Conservation (phyloP, 345 rosid species). For the Murraya paniculata region DNA sequence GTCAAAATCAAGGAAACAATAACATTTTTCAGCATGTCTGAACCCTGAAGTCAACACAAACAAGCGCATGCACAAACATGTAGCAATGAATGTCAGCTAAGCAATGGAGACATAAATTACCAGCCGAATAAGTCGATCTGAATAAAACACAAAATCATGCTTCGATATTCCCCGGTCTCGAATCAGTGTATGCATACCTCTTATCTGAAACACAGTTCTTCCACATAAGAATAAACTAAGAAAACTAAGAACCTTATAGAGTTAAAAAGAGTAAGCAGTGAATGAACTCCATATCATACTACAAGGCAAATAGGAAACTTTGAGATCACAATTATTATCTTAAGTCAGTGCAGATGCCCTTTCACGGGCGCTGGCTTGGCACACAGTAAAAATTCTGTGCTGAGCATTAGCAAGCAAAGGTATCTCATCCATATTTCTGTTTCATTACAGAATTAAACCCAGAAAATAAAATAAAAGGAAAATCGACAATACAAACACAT, state of each 20-base stretch:
- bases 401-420: background rate
- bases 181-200: constrained; percentile 99
- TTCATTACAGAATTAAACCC: constrained; percentile 1
- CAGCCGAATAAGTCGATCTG: constrained; percentile 95
- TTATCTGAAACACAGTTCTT: constrained; percentile 56
- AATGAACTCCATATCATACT: background rate
- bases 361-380: background rate
- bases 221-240: constrained; percentile 19
- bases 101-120: constrained; percentile 35
- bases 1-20: constrained; percentile 18
- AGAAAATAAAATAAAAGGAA: background rate
- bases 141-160: constrained; percentile 97
- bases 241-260: background rate
- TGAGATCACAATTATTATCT: background rate
- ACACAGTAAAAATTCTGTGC: constrained; percentile 1
- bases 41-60: background rate
- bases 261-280: background rate
- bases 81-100: constrained; percentile 11
- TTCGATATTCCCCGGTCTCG: constrained; percentile 92
- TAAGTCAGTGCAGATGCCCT: background rate
- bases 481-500: background rate
- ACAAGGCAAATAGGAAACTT: background rate
- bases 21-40: constrained; percentile 8
- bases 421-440: background rate
- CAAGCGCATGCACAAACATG: background rate